A percentile compares a stretch with the other conserved stretches of the same genome.
Evolutionary conservation across 257 asterid species (phyloP).

Genomic region (Asclepias syriaca): DNA sequence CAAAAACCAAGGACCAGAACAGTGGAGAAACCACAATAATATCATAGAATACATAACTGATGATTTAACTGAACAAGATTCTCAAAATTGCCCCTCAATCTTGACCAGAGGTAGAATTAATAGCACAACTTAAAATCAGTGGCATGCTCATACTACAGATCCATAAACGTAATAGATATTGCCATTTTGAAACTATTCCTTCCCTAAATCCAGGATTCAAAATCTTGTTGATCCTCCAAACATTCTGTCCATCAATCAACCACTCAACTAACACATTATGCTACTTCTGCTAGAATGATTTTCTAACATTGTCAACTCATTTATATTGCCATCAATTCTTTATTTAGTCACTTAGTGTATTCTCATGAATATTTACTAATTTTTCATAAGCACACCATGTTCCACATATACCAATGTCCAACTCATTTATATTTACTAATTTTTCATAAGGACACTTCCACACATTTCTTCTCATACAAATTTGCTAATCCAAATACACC

Average conservation of each 20-base stretch:
- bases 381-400: background rate
- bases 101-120: background rate
- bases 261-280: background rate
- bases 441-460: background rate
- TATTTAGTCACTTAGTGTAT: background rate
- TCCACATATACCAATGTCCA: too few relatives aligned
- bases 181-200: background rate
- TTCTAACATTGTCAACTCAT: background rate
- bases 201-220: too few relatives aligned
- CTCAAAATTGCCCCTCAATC: background rate
- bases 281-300: background rate
- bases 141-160: background rate
- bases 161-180: background rate
- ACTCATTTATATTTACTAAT: background rate
- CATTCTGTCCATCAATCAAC: too few relatives aligned
- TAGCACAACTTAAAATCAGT: background rate
- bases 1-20: background rate
- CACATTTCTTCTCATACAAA: background rate
- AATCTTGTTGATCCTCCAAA: too few relatives aligned
- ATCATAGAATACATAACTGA: background rate
- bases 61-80: background rate
- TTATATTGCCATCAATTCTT: background rate
- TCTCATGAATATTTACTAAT: background rate
- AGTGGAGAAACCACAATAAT: background rate
- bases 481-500: background rate